These are phyloP conservation scores for Camellia japonica DNA, from an alignment of 148 eudicot genomes.

Conservation along the genomic window DNA sequence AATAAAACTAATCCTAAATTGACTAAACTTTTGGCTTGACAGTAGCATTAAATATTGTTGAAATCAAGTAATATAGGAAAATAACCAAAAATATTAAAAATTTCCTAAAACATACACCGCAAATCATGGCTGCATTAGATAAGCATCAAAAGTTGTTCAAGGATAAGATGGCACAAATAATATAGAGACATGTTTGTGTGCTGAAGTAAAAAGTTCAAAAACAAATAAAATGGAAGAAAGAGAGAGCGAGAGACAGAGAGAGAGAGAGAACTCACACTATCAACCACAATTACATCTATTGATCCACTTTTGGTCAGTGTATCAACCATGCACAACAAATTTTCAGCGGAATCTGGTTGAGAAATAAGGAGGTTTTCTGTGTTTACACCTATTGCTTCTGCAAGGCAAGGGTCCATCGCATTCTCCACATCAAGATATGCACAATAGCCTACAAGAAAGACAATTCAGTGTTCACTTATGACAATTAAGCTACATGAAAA, in stretches of 20 bases:
- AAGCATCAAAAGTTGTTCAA: background rate
- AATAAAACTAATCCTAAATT: no score
- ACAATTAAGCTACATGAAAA: no score
- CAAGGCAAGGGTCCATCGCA: slow-evolving; percentile 78
- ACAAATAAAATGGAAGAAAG: background rate
- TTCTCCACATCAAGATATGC: slow-evolving; percentile 96
- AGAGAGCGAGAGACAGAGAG: background rate
- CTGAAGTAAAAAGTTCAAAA: background rate
- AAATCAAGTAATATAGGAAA: background rate
- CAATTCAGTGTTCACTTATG: background rate
- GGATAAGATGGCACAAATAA: background rate
- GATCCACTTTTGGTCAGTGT: slow-evolving; percentile 89
- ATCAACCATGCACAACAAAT: slow-evolving; percentile 83
- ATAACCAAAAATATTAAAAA: background rate
- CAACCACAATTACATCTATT: slow-evolving; percentile 85
- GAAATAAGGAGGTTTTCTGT: slow-evolving; percentile 76
- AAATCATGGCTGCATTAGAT: no score
- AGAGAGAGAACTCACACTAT: slow-evolving; percentile 64
- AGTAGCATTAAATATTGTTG: no score
- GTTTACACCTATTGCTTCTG: slow-evolving; percentile 78
- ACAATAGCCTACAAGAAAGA: slow-evolving; percentile 69
- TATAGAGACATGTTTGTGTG: background rate
- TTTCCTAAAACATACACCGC: no score
- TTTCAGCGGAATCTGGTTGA: slow-evolving; percentile 92
- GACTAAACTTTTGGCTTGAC: no score